Evolutionary conservation across 108 stramenopile species (phyloP).

Genomic region (Cyclotella distinguenda): DNA sequence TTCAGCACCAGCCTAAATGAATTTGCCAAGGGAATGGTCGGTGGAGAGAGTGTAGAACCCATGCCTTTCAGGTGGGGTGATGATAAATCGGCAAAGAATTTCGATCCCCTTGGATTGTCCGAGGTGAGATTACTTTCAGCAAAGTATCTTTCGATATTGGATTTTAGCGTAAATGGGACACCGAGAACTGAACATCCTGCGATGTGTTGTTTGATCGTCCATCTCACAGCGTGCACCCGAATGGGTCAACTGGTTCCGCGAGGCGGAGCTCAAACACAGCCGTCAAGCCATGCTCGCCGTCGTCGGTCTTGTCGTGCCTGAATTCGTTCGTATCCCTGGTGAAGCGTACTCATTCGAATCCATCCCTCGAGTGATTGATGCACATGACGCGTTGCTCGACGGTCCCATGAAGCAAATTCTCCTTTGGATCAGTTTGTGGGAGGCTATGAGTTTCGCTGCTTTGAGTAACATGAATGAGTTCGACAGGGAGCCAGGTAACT

Average conservation of each 20-base stretch:
- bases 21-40: constrained; percentile 49
- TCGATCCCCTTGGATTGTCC: constrained; percentile 71
- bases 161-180: too few species aligned
- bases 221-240: constrained; percentile 51
- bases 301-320: constrained; percentile 81
- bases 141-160: neutral
- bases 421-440: constrained; percentile 69
- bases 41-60: constrained; percentile 44
- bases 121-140: constrained; percentile 46
- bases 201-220: too few species aligned
- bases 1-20: constrained; percentile 52
- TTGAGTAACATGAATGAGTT: constrained; percentile 65
- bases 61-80: constrained; percentile 58
- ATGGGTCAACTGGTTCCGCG: constrained; percentile 86
- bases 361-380: constrained; percentile 80
- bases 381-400: constrained; percentile 75
- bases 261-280: constrained; percentile 84
- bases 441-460: constrained; percentile 58
- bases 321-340: constrained; percentile 86
- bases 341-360: constrained; percentile 81
- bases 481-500: constrained; percentile 76
- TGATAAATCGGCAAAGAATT: constrained; percentile 56
- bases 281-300: constrained; percentile 87
- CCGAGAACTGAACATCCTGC: neutral
- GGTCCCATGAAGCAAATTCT: constrained; percentile 81